Evolutionary conservation across 2,329 filamentous ascomycete genomes (phyloP), one percentile per base, ranked within the genome.

Genomic region (Aspergillus thermomutatus): DNA sequence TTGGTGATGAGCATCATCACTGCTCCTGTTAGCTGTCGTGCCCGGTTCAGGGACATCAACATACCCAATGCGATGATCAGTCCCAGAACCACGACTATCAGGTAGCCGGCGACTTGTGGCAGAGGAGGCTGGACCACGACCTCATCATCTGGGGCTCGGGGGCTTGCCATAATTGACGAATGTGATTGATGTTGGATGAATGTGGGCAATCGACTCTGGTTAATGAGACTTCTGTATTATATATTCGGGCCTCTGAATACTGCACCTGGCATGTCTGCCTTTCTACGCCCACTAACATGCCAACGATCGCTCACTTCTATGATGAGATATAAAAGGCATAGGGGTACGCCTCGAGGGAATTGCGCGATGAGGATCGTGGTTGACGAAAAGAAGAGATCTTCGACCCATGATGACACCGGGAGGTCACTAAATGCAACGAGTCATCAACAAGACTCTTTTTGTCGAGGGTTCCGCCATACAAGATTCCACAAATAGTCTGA

Each of bases 1-100:
- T 71, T 73, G 0, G 79, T 81, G 0, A 80, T 68, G 1, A 78
- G 66, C 58, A 81, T 78, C 79, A 82, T 81, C 23, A 73, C 72
- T 75, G 27, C 28, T 4, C 25, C 19, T 28, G 27, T 65, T 40
- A 63, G 54, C n/a, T 14, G 5, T 1, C 28, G 11, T 23, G 1
- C 3, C 48, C 31, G 23, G 11, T 26, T 6, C 1, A 7, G 14
- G 7, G 21, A 41, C 11, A 34, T 3, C 17, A 7, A 57, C 65
- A 51, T 64, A 74, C 75, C 70, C 1, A 75, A 63, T 4, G 76
- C 76, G 50, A 78, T 73, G 17, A 76, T 66, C 4, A 77, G 58
- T 4, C 76, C 76, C 19, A 78, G 62, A 0, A 72, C 69, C 0
- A 79, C 74, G 1, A 78, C 75, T 11, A 79, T 69, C 3, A 77